These are phyloP conservation scores for Boechera retrofracta DNA, from an alignment of 345 rosid genomes.

Conservation along the genomic window DNA sequence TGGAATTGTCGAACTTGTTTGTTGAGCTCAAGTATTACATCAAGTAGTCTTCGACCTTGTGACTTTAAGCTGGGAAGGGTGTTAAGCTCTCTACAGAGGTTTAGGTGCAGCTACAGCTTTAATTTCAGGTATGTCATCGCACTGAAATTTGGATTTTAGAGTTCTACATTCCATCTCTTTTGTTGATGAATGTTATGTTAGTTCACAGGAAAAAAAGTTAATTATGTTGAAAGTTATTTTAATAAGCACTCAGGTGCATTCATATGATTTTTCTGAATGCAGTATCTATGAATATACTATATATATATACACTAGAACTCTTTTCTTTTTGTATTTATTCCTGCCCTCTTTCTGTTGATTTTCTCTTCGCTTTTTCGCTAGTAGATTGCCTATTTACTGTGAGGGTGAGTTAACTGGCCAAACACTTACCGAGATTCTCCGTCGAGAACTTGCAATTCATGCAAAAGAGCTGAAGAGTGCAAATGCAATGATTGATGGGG, in stretches of 20 bases:
- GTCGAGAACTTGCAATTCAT: conserved; percentile 59
- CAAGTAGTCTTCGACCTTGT: conserved; percentile 80
- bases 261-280: background rate
- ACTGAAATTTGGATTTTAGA: background rate
- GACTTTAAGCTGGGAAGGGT: conserved; percentile 89
- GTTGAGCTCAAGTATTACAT: conserved; percentile 64
- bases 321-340: background rate
- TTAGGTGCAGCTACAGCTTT: conserved; percentile 81
- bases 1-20: conserved; percentile 83
- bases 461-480: conserved; percentile 71
- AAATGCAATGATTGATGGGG: conserved; percentile 80
- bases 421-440: conserved; percentile 63
- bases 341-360: background rate
- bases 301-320: background rate
- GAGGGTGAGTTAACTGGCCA: conserved; percentile 49
- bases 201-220: no score
- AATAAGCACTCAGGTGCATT: background rate
- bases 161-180: background rate
- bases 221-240: background rate
- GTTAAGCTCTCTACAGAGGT: conserved; percentile 67
- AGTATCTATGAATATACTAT: background rate
- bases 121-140: conserved; percentile 61
- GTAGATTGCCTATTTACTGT: conserved; percentile 65
- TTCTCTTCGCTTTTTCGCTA: background rate
- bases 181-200: no score